These are phyloP conservation scores for Clavaria fumosa DNA, from an alignment of 768 basidiomycete genomes.

Conservation along the genomic window DNA sequence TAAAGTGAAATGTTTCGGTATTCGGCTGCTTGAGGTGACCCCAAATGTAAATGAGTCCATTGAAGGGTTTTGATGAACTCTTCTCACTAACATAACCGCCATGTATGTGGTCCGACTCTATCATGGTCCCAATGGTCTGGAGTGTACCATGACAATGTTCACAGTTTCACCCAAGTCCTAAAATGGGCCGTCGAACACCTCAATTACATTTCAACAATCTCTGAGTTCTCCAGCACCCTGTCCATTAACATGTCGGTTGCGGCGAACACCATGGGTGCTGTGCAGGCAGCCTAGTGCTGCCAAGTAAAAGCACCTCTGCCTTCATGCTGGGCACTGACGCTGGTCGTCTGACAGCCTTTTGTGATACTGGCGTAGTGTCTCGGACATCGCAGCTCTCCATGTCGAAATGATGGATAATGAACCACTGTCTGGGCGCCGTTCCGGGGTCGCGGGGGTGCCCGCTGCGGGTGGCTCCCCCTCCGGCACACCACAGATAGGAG, in stretches of 20 bases:
- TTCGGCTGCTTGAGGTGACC: conserved; percentile 75
- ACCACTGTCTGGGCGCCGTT: no score
- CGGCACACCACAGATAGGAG: no score
- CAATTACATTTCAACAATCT: conserved; percentile 60
- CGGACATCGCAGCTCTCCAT: no score
- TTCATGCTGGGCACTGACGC: no score
- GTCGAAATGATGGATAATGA: no score
- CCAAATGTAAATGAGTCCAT: conserved; percentile 81
- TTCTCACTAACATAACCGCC: conserved; percentile 97
- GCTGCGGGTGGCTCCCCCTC: no score
- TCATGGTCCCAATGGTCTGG: conserved; percentile 80
- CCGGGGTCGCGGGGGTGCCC: no score
- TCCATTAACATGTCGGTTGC: conserved; percentile 57
- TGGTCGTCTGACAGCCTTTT: no score
- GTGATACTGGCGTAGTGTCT: no score
- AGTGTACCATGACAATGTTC: conserved; percentile 83
- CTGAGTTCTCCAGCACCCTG: conserved; percentile 83
- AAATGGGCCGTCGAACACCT: conserved; percentile 46
- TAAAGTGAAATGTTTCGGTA: conserved; percentile 87
- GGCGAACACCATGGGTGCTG: conserved; percentile 34
- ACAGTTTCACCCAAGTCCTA: conserved; percentile 70
- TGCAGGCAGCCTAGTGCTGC: conserved; percentile 58
- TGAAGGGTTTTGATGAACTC: conserved; percentile 72
- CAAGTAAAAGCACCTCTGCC: no score
- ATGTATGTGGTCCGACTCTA: conserved; percentile 99